Percentiles rank a stretch among this genome's conserved stretches.
Evolutionary conservation across 1,284 basidiomycete species (phyloP).

Genomic region (Marasmius fiardii): DNA sequence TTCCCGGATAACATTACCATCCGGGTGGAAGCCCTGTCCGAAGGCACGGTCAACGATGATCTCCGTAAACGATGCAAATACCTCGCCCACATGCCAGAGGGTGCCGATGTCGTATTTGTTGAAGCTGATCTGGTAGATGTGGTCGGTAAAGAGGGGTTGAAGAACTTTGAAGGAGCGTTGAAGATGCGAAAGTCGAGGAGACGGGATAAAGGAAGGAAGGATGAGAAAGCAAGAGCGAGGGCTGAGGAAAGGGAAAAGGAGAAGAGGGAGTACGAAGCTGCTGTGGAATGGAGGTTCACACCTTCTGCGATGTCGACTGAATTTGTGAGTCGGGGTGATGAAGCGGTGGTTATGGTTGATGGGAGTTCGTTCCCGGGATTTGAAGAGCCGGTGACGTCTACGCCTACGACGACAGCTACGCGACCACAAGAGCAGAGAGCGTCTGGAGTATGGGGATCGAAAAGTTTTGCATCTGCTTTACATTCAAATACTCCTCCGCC

Average conservation of each 20-base stretch:
- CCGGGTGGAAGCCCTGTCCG: slow-evolving; percentile 74
- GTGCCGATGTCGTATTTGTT: slow-evolving; percentile 92
- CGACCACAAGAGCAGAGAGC: slow-evolving; percentile 17
- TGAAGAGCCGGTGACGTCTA: slow-evolving; percentile 18
- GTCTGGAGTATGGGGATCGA: slow-evolving; percentile 69
- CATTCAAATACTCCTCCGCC: slow-evolving; percentile 37
- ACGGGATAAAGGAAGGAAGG: slow-evolving; percentile 75
- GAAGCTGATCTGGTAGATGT: slow-evolving; percentile 83
- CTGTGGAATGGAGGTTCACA: slow-evolving; percentile 15
- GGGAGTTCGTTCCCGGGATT: slow-evolving; percentile 20
- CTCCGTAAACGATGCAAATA: slow-evolving; percentile 95
- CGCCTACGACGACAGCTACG: slow-evolving; percentile 8
- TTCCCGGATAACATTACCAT: slow-evolving; percentile 86
- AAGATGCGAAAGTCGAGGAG: slow-evolving; percentile 73
- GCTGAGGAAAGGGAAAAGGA: slow-evolving; percentile 83
- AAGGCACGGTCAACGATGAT: slow-evolving; percentile 85
- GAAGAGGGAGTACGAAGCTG: slow-evolving; percentile 35
- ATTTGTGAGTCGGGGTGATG: slow-evolving; percentile 11
- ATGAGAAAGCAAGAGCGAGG: slow-evolving; percentile 74
- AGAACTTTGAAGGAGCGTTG: slow-evolving; percentile 77
- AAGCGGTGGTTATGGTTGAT: slow-evolving; percentile 23
- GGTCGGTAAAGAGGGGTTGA: slow-evolving; percentile 69
- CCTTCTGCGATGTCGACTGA: slow-evolving; percentile 2
- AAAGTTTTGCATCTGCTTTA: slow-evolving; percentile 76
- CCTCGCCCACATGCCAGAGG: slow-evolving; percentile 87